Evolutionary conservation across 2,329 filamentous ascomycete species (phyloP).

Genomic region (Aaosphaeria pasadenensis): DNA sequence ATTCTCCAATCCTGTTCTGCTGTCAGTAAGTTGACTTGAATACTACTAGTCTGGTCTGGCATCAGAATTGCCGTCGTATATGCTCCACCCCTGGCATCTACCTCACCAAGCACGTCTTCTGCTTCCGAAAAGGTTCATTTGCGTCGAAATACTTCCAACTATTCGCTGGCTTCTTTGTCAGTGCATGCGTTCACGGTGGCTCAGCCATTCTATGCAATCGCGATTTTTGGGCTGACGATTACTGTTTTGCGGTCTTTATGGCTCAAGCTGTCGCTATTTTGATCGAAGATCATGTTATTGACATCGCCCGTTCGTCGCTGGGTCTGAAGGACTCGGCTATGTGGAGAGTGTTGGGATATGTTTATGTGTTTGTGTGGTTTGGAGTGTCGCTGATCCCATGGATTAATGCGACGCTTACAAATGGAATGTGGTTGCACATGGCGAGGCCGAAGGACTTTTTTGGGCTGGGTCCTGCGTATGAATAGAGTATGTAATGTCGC

Average conservation of each 20-base stretch:
- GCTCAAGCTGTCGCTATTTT: conserved; percentile 22
- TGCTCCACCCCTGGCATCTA: conserved; percentile 14
- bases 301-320: conserved; percentile 11
- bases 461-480: too few species aligned
- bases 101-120: conserved; percentile 16
- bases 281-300: conserved; percentile 28
- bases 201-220: conserved; percentile 14
- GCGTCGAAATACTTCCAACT: conserved; percentile 28
- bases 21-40: background rate
- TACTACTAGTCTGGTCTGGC: conserved; percentile 17
- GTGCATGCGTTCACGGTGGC: conserved; percentile 12
- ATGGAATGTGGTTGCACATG: too few species aligned
- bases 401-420: background rate
- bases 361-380: conserved; percentile 18
- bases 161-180: conserved; percentile 20
- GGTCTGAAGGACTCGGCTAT: conserved; percentile 10
- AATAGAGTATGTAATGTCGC: too few species aligned
- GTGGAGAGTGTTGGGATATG: conserved; percentile 19
- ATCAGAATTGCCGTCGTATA: conserved; percentile 19
- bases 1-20: background rate
- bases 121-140: conserved; percentile 21
- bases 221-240: conserved; percentile 15
- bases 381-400: conserved; percentile 11
- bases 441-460: too few species aligned
- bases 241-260: conserved; percentile 15